Conservation (phyloP, 257 asterid species). For the Rauvolfia tetraphylla region DNA sequence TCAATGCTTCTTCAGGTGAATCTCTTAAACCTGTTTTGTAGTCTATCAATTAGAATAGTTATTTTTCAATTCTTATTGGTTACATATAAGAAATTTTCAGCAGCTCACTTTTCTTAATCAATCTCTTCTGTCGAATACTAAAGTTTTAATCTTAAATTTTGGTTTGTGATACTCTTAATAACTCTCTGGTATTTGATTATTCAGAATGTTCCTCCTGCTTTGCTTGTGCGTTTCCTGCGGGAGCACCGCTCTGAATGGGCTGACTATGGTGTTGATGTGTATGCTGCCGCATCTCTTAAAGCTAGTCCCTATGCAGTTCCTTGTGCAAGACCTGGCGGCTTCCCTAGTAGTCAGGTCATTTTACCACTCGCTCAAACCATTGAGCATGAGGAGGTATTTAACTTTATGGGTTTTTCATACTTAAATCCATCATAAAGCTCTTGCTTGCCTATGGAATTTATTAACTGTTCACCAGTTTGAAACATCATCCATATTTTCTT, state of each 20-base stretch:
- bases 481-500: background rate
- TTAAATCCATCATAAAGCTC: background rate
- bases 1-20: slow-evolving; percentile 95
- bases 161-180: background rate
- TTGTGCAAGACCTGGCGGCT: slow-evolving; percentile 61
- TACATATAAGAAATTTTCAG: background rate
- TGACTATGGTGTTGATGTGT: slow-evolving; percentile 73
- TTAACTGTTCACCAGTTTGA: background rate
- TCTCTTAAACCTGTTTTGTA: background rate
- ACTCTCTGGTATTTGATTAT: slow-evolving; percentile 1
- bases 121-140: background rate
- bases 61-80: background rate
- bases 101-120: background rate
- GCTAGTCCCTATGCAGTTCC: slow-evolving; percentile 66
- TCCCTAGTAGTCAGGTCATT: slow-evolving; percentile 70
- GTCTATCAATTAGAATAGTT: background rate
- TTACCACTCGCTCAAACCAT: slow-evolving; percentile 77
- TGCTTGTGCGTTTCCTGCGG: slow-evolving; percentile 75
- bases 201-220: slow-evolving; percentile 81
- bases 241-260: slow-evolving; percentile 97
- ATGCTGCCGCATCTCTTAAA: slow-evolving; percentile 78
- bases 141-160: background rate
- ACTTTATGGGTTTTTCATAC: background rate
- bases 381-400: slow-evolving; percentile 77
- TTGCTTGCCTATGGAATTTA: background rate